phyloP scores from a whole-genome alignment of 129 eudicot species.

The Chrysanthemum seticuspe region DNA sequence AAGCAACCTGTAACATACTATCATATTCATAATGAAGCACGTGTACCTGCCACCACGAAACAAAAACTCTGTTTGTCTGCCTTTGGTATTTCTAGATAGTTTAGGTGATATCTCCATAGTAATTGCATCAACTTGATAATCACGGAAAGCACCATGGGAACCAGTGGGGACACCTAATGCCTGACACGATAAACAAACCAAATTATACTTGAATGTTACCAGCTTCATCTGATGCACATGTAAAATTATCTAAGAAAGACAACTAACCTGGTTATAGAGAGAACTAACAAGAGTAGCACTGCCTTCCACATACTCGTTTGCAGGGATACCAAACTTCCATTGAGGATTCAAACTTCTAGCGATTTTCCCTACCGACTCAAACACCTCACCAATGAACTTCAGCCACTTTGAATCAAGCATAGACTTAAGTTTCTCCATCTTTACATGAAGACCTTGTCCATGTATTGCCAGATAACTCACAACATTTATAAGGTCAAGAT shows the following conservation, averaged over 20 bases:
- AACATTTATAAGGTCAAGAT: constrained; percentile 86
- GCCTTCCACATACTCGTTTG: constrained; percentile 81
- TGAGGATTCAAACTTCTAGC: constrained; percentile 74
- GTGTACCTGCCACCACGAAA: constrained; percentile 75
- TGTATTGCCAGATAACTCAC: constrained; percentile 85
- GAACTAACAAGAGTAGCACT: constrained; percentile 92
- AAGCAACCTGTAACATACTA: background rate
- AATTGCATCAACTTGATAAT: constrained; percentile 96
- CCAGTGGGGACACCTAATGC: constrained; percentile 97
- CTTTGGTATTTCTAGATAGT: constrained; percentile 34
- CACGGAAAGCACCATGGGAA: constrained; percentile 97
- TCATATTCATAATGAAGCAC: background rate
- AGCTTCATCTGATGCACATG: constrained; percentile 17
- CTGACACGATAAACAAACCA: constrained; percentile 37
- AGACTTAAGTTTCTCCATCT: constrained; percentile 62
- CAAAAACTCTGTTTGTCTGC: constrained; percentile 55
- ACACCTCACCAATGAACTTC: constrained; percentile 47
- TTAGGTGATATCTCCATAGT: constrained; percentile 73
- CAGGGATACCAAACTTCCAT: constrained; percentile 83
- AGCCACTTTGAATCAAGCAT: constrained; percentile 71
- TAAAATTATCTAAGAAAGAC: constrained; percentile 5
- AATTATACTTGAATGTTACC: background rate
- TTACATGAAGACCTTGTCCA: constrained; percentile 72
- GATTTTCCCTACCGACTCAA: constrained; percentile 59
- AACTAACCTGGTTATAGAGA: constrained; percentile 76